A percentile compares a stretch with the other conserved stretches of the same genome.
Evolutionary conservation across 1,284 basidiomycete genomes (phyloP).

Genomic region (Ceratobasidium sp.): DNA sequence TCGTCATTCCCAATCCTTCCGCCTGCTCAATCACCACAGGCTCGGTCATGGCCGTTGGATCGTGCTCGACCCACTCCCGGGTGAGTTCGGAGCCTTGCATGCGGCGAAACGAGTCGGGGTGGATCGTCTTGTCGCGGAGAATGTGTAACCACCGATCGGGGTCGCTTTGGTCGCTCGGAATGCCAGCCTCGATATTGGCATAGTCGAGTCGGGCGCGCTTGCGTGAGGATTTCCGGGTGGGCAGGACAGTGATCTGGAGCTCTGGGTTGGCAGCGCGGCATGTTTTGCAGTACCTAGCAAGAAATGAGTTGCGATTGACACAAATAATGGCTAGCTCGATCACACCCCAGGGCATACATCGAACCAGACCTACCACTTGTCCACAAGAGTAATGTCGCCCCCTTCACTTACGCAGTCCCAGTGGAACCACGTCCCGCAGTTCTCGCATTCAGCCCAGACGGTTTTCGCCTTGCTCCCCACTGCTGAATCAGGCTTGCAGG

Average conservation of each 20-base stretch:
- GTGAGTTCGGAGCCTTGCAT: constrained; percentile 71
- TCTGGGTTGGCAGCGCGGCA: constrained; percentile 66
- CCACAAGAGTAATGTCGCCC: constrained; percentile 63
- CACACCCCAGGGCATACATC: background rate
- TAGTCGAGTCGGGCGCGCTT: constrained; percentile 76
- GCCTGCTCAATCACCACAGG: constrained; percentile 76
- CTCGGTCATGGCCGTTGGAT: constrained; percentile 73
- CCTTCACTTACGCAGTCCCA: constrained; percentile 78
- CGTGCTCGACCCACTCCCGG: constrained; percentile 72
- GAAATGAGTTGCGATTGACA: background rate
- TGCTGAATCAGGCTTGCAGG: constrained; percentile 14
- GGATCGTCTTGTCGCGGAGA: constrained; percentile 67
- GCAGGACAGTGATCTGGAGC: constrained; percentile 72
- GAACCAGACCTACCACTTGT: constrained; percentile 58
- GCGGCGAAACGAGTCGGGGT: constrained; percentile 65
- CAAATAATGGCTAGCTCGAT: background rate
- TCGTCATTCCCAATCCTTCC: constrained; percentile 83
- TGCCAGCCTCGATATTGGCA: constrained; percentile 63
- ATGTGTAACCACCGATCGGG: constrained; percentile 70
- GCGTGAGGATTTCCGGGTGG: constrained; percentile 76
- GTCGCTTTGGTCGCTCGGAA: constrained; percentile 52
- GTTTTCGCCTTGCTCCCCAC: constrained; percentile 53
- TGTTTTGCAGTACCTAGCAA: constrained; percentile 68
- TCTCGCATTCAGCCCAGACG: constrained; percentile 76
- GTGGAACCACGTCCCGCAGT: constrained; percentile 80